Percentiles rank a stretch among this genome's conserved stretches.
Conservation (phyloP, 805 yeast genomes). For the Candida ipomoeae region DNA sequence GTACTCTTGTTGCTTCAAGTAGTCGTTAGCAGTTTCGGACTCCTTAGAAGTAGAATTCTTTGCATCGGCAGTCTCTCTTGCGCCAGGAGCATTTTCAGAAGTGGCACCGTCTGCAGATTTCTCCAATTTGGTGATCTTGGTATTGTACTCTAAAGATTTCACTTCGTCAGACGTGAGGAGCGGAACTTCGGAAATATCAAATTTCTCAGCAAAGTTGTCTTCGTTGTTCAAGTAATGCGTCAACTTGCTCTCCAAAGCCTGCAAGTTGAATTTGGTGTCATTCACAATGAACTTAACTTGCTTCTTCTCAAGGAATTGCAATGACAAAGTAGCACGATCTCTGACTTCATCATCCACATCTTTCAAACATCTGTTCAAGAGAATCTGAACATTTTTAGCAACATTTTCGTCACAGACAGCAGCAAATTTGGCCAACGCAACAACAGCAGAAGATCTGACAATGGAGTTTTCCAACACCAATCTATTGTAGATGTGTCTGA, state of each 20-base stretch:
- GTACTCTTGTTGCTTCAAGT: slow-evolving; percentile 57
- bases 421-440: slow-evolving; percentile 88
- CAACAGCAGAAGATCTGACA: slow-evolving; percentile 92
- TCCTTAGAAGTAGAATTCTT: slow-evolving; percentile 20
- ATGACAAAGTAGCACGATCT: slow-evolving; percentile 89
- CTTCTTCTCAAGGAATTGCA: slow-evolving; percentile 51
- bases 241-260: slow-evolving; percentile 73
- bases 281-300: slow-evolving; percentile 55
- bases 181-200: slow-evolving; percentile 70
- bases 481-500: slow-evolving; percentile 94
- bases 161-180: slow-evolving; percentile 62
- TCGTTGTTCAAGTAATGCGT: slow-evolving; percentile 63
- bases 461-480: slow-evolving; percentile 94
- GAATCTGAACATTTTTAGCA: slow-evolving; percentile 62
- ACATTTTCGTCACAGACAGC: slow-evolving; percentile 66
- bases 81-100: slow-evolving; percentile 16
- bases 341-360: slow-evolving; percentile 96
- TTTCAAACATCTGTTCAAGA: slow-evolving; percentile 76
- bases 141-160: slow-evolving; percentile 58
- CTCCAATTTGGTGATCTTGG: slow-evolving; percentile 42
- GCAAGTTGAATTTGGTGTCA: slow-evolving; percentile 65
- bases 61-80: slow-evolving; percentile 3
- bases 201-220: slow-evolving; percentile 49
- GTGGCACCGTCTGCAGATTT: slow-evolving; percentile 17
- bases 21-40: slow-evolving; percentile 21